These are phyloP conservation scores for Aspergillus persii DNA, from an alignment of 2,329 filamentous ascomycete species.

Conservation along the genomic window DNA sequence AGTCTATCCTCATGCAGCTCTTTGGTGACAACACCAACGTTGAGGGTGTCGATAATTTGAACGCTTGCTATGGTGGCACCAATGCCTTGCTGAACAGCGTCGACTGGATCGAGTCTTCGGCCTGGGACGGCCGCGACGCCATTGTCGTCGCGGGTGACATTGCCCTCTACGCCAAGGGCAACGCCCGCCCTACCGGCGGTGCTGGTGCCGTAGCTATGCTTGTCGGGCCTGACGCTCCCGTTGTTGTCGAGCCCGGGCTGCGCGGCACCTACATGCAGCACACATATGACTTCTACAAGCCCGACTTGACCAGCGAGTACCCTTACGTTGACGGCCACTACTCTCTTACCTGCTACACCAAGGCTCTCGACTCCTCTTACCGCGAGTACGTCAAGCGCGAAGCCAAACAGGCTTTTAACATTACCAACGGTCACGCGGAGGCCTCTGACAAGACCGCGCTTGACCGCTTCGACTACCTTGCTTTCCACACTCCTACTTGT, in stretches of 20 bases:
- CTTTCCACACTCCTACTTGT: conserved; percentile 83
- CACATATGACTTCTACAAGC: conserved; percentile 89
- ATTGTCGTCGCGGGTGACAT: conserved; percentile 81
- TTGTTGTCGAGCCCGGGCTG: conserved; percentile 75
- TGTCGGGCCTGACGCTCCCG: conserved; percentile 72
- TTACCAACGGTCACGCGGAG: conserved; percentile 49
- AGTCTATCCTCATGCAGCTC: conserved; percentile 83
- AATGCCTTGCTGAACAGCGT: conserved; percentile 79
- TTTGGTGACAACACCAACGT: conserved; percentile 79
- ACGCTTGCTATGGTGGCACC: conserved; percentile 84
- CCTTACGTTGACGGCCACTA: conserved; percentile 81
- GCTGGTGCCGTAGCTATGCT: conserved; percentile 77
- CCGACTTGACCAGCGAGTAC: conserved; percentile 82
- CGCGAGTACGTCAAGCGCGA: conserved; percentile 76
- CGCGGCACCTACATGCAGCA: conserved; percentile 79
- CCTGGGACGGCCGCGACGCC: conserved; percentile 79
- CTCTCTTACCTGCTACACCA: conserved; percentile 77
- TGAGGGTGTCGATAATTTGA: conserved; percentile 78
- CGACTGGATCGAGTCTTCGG: conserved; percentile 84
- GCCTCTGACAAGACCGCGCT: conserved; percentile 58
- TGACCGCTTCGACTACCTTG: conserved; percentile 79
- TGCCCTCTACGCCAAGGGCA: conserved; percentile 80
- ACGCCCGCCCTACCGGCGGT: conserved; percentile 76
- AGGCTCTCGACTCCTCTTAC: conserved; percentile 78
- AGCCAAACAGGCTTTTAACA: conserved; percentile 51